Conservation (phyloP, 129 eudicot genomes). For the Saussurea involucrata region DNA sequence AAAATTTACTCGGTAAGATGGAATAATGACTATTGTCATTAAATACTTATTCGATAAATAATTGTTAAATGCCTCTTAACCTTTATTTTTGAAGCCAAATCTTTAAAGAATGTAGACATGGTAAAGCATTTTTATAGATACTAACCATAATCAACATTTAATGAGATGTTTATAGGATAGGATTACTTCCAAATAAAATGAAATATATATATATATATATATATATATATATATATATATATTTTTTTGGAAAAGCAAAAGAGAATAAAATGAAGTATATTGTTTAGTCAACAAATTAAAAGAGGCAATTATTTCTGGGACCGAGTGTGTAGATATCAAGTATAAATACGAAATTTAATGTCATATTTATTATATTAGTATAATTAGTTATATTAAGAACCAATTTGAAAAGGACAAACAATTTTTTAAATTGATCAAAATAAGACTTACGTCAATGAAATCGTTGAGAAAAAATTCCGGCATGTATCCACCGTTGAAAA, state of each 20-base stretch:
- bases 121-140: background rate
- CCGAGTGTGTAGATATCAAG: no score
- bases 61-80: no score
- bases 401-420: background rate
- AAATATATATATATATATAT: no score
- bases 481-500: constrained; percentile 31
- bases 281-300: background rate
- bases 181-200: background rate
- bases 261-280: background rate
- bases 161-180: background rate
- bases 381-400: background rate
- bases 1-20: no score
- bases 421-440: background rate
- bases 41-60: no score
- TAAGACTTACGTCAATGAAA: constrained; percentile 44
- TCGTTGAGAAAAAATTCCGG: constrained; percentile 73
- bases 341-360: background rate
- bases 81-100: background rate
- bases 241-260: no score
- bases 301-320: no score
- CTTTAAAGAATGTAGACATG: background rate
- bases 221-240: no score
- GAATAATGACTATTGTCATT: no score
- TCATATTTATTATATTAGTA: background rate
- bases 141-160: background rate